Base-by-base conservation (phyloP, 768 basidiomycete genomes). In the Tricholoma saponaceum region DNA sequence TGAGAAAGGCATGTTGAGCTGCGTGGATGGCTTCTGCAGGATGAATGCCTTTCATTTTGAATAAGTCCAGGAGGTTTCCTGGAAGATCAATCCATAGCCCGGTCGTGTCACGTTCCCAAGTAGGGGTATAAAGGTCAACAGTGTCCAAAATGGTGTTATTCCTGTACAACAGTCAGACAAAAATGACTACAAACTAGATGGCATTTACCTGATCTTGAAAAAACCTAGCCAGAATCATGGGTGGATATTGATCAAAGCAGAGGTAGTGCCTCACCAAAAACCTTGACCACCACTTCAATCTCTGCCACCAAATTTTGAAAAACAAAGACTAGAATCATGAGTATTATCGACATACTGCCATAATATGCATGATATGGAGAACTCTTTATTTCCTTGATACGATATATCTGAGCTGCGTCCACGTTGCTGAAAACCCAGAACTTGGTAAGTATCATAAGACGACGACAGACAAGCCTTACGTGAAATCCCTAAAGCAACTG, bases 71-170 rank as follows among this genome's bases (percentile, higher is more conserved):
- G 20, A 82, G 74, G 0, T 67, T 32, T 23, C 72, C 73, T 0
- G 90, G 86, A 1, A 94, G 74, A 64, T 95, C 89, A 23, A 95
- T 73, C 92, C 92, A 95, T 56, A 79, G 74, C 25, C 93, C 92
- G 1, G 80, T 84, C 1, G 87, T 83, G 56, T 86, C 82, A 22
- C 84, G 83, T 60, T 87, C 81, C 80, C 87, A 95, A 3, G 89
- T 81, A 0, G 88, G 87, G 4, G 85, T 90, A 41, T 91, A 84
- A 30, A 95, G 71, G 60, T 91, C 85, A 13, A 95, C 88, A 0
- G 81, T 74, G 61, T 95, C 93, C 18, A 95, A 74, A 54, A 94
- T 89, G 12, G 66, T 70, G 52, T 75, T 79, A 60, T 83, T 79
- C 65, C 88, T 89, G 63, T 7, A 20, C 18, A 41, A 41, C 13